phyloP scores from a whole-genome alignment of 805 yeast genomes.

The Candida ulmi region DNA sequence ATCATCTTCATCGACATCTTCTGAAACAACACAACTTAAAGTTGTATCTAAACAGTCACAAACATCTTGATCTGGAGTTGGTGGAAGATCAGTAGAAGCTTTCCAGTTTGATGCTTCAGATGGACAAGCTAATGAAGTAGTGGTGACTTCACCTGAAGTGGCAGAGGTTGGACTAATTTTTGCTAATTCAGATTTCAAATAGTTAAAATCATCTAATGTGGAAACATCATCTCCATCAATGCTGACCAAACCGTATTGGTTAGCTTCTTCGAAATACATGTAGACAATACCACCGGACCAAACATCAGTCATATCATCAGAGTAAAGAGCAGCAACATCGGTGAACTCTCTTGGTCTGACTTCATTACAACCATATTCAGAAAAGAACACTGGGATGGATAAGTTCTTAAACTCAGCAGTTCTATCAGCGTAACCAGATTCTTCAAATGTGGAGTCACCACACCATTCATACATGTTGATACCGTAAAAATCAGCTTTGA shows the following conservation, averaged over 20 bases:
- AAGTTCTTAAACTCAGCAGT: constrained; percentile 59
- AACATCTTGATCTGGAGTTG: constrained; percentile 61
- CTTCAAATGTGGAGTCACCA: constrained; percentile 51
- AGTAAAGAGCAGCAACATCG: constrained; percentile 62
- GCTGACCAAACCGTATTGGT: constrained; percentile 69
- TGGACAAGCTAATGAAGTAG: constrained; percentile 57
- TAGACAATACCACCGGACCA: constrained; percentile 92
- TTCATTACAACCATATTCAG: constrained; percentile 78
- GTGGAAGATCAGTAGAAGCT: constrained; percentile 68
- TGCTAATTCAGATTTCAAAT: constrained; percentile 56
- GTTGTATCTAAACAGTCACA: constrained; percentile 61
- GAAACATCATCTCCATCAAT: constrained; percentile 40
- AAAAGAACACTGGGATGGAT: constrained; percentile 71
- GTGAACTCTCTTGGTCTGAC: constrained; percentile 66
- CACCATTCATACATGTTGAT: constrained; percentile 91
- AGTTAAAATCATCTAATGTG: constrained; percentile 58
- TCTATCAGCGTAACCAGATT: constrained; percentile 63
- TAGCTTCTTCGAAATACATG: constrained; percentile 75
- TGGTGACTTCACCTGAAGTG: constrained; percentile 31
- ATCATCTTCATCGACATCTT: constrained; percentile 46
- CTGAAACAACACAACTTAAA: constrained; percentile 54
- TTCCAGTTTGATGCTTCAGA: constrained; percentile 51
- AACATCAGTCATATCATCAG: constrained; percentile 67
- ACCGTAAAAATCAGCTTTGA: constrained; percentile 76
- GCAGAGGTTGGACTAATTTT: constrained; percentile 49